Evolutionary conservation across 192 early-diverging fungal species (phyloP).

Genomic region (Dissophora globulifera): DNA sequence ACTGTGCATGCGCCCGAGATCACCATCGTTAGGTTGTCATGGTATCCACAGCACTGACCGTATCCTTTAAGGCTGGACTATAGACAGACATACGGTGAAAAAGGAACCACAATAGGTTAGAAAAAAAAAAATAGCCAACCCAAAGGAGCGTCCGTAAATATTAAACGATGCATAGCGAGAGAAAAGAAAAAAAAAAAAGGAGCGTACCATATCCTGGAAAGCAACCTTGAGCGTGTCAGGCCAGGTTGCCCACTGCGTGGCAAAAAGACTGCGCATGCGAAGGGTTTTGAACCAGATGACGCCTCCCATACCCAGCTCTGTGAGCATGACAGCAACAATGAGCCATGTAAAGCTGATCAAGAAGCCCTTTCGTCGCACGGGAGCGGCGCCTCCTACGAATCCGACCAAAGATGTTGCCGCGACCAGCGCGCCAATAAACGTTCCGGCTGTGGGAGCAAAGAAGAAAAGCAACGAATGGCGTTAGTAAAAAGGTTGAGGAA

Average conservation of each 20-base stretch:
- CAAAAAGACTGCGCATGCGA: constrained; percentile 40
- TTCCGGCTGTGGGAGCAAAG: constrained; percentile 21
- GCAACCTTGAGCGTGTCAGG: constrained; percentile 15
- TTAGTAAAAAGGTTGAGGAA: too few species aligned
- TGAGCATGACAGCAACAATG: constrained; percentile 27
- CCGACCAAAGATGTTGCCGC: constrained; percentile 23
- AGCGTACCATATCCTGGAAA: constrained; percentile 54
- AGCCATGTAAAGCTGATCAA: constrained; percentile 38
- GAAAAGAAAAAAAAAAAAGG: background rate
- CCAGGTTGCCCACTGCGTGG: constrained; percentile 38
- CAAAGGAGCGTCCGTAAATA: background rate
- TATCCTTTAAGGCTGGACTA: constrained; percentile 40
- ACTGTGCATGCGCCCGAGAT: constrained; percentile 21
- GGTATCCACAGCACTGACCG: constrained; percentile 52
- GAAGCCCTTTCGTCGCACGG: constrained; percentile 35
- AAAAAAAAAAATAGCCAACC: constrained; percentile 7
- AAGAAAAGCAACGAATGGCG: too few species aligned
- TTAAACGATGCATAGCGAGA: background rate
- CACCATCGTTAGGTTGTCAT: background rate
- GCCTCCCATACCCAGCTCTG: constrained; percentile 43
- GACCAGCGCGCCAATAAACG: constrained; percentile 33
- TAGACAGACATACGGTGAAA: background rate
- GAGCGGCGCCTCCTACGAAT: constrained; percentile 26
- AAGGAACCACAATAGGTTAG: background rate
- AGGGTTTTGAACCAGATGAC: constrained; percentile 58